Base-by-base conservation (phyloP, 305 asterid genomes). In the Fraxinus ornus region DNA sequence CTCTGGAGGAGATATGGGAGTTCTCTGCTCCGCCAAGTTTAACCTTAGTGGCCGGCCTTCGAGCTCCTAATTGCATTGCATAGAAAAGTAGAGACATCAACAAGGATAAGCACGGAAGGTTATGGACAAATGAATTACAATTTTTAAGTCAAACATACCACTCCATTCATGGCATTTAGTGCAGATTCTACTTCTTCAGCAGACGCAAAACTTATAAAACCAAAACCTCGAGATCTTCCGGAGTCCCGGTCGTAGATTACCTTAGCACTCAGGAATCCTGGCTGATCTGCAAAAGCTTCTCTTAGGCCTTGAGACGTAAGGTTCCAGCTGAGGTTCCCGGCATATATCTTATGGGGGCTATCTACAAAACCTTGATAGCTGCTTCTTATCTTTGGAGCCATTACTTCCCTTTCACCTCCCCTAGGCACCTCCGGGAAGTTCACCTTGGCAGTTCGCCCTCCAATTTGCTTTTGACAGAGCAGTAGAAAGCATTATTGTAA, bases 381-480 rank as follows among this genome's bases (percentile, higher is more conserved):
- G 90, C 91, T 89, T 83, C 91, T 86, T 75, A 90, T 88, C 92
- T 88, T 91, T 78, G 95, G 88, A 66, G 79, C 85, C 90, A 89
- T 90, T 41, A 94, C 90, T 92, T 95, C 98, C 84, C 95, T 89
- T 81, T 96, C 99, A 39, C 97, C 98, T 4, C 98, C 99, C 83
- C 91, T 88, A 78, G 98, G 98, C 80, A 96, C 99, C 89, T 94
- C 99, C 0, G 99, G 98, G 84, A 94, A 90, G 91, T 96, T 96
- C 76, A 96, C 98, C 89, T 89, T 96, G 17, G 93, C 92, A 0
- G 93, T 88, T 44, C 99, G 92, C 13, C 97, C 97, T 79, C 98
- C 99, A 55, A 94, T 89, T 94, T 87, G 95, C 99, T 94, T 84
- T 79, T 33, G 37, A 26, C 75, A 68, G 37, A 68, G n/a, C 36